phyloP scores from a whole-genome alignment of 495 filamentous ascomycete species.

The Aspergillus coremiiformis region DNA sequence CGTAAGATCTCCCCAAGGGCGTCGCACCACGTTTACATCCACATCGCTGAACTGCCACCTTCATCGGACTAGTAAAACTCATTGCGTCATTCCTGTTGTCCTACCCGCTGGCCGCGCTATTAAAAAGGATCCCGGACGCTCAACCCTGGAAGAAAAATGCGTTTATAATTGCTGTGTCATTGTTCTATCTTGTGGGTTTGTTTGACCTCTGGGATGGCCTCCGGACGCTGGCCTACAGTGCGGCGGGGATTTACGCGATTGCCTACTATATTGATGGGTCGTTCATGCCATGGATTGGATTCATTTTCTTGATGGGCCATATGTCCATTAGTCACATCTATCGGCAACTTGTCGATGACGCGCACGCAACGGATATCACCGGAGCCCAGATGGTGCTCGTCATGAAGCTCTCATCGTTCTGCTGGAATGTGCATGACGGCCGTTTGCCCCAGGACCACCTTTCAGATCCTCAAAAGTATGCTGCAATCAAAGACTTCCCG shows the following conservation, averaged over 20 bases:
- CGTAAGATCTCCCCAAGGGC: conserved; percentile 43
- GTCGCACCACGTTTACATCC: not conserved
- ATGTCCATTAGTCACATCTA: conserved; percentile 85
- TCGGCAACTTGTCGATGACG: conserved; percentile 61
- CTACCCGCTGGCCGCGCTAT: conserved; percentile 79
- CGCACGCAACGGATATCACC: conserved; percentile 73
- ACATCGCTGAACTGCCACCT: not conserved
- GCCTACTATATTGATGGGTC: conserved; percentile 79
- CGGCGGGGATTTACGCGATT: conserved; percentile 74
- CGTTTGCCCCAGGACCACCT: conserved; percentile 68
- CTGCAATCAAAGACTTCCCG: conserved; percentile 67
- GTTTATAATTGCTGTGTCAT: conserved; percentile 70
- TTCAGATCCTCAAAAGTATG: conserved; percentile 78
- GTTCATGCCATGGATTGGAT: conserved; percentile 97
- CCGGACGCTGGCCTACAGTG: conserved; percentile 68
- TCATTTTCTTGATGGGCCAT: conserved; percentile 91
- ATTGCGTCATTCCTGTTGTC: conserved; percentile 86
- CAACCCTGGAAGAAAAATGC: conserved; percentile 82
- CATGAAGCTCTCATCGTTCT: conserved; percentile 97
- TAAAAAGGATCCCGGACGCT: conserved; percentile 85
- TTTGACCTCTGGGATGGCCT: conserved; percentile 90
- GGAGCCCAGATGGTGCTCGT: conserved; percentile 96
- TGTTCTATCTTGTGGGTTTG: conserved; percentile 91
- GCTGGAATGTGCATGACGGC: conserved; percentile 96
- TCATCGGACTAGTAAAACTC: conserved; percentile 66